phyloP scores from a whole-genome alignment of 305 asterid species.

The Euphrasia arctica region DNA sequence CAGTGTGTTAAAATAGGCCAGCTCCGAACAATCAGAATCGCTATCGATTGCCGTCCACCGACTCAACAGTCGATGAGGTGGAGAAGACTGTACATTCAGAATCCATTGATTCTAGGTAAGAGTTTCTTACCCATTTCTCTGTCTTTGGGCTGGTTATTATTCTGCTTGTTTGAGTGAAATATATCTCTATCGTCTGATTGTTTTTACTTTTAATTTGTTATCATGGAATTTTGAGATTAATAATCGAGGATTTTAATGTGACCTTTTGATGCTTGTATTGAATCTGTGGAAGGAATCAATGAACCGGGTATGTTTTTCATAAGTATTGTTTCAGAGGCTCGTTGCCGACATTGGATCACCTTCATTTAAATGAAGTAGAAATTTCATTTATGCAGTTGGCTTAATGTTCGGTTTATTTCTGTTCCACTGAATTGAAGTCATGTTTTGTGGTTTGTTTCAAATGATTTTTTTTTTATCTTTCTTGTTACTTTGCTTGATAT shows the following conservation, averaged over 20 bases:
- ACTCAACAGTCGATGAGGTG: conserved; percentile 58
- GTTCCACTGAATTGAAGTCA: conserved; percentile 86
- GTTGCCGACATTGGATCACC: too few relatives aligned
- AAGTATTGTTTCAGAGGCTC: too few relatives aligned
- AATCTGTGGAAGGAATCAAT: too few relatives aligned
- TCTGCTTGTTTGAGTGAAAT: too few relatives aligned
- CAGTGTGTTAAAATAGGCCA: conserved; percentile 59
- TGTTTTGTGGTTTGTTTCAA: conserved; percentile 87
- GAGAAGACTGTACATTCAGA: conserved; percentile 86
- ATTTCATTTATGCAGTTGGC: conserved; percentile 41
- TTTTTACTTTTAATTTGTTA: conserved; percentile 16
- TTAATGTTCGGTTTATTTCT: conserved; percentile 91
- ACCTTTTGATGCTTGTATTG: too few relatives aligned
- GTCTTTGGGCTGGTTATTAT: conserved; percentile 1
- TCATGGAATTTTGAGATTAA: not conserved
- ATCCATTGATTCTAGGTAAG: conserved; percentile 70
- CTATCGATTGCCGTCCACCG: conserved; percentile 49
- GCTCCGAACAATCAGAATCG: conserved; percentile 37
- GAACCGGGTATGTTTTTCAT: too few relatives aligned
- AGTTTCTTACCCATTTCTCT: not conserved
- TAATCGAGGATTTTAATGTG: too few relatives aligned
- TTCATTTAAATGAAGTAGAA: too few relatives aligned
- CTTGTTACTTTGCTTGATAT: too few relatives aligned
- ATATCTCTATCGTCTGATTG: too few relatives aligned
- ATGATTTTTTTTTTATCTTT: conserved; percentile 45